Base-by-base conservation (phyloP, 2,329 filamentous ascomycete species). In the Gaeumannomyces tritici region DNA sequence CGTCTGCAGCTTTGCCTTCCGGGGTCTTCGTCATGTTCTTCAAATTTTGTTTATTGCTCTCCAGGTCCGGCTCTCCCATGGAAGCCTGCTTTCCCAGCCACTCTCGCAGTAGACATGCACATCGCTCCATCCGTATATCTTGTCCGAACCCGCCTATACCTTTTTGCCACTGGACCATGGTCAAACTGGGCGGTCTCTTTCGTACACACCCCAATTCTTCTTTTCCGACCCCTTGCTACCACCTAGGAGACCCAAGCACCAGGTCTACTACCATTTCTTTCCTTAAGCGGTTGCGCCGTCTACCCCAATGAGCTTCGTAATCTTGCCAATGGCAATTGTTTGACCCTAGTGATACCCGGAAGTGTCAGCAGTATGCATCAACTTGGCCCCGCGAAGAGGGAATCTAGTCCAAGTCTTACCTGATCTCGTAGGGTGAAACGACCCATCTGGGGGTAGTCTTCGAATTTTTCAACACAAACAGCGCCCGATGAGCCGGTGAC, bases 311-410 rank as follows among this genome's bases (percentile, higher is more conserved):
- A 99, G 84, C 83, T 93, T 97, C 64, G 91, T 97, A 75, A 99
- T 96, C 85, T 99, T 99, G 72, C 95, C 95, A 79, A 99, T 99
- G 63, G 95, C 95, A 79, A 99, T 97, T 0, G 95, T 99, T 89
- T 98, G 93, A 70, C 95, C 95, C 88, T 98, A 72, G 62, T 73
- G 61, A 66, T 31, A 13, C 35, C 27, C 8, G 24, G n/a, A 55
- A 24, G 62, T 27, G 21, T 63, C 65, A 63, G 67, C 70, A 69
- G 69, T 70, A 59, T 29, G 62, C 59, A 60, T 55, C 59, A 29
- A 69, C 73, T 28, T 64, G 64, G 66, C 60, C 31, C 26, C 47
- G 59, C 67, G 62, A 28, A 21, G 33, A 21, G 47, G 26, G 61
- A 59, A 33, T 21, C 60, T 18, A 13, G 7, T n/a, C 24, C 21